phyloP scores from a whole-genome alignment of 2,329 filamentous ascomycete species.

The Pseudogymnoascus sp. region DNA sequence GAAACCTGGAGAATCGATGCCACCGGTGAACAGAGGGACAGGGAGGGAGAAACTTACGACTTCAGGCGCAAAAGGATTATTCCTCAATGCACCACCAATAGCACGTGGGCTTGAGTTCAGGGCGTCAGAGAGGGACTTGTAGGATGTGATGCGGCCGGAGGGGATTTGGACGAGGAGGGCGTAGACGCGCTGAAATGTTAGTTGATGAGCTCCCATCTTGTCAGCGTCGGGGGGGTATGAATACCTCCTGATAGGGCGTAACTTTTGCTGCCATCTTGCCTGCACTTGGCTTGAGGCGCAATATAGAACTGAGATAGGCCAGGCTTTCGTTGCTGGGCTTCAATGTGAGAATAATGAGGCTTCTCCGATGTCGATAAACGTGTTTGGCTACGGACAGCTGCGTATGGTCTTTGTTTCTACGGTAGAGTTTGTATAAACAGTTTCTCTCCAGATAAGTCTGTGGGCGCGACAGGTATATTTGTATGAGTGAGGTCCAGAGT shows the following conservation, averaged over 20 bases:
- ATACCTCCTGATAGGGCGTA: slow-evolving; percentile 3
- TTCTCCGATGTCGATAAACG: neutral
- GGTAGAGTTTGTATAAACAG: neutral
- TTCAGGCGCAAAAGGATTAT: slow-evolving; percentile 56
- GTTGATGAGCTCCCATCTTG: neutral
- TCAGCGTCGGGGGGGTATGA: neutral
- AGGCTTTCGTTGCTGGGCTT: neutral
- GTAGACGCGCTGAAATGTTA: slow-evolving; percentile 38
- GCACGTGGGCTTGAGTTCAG: slow-evolving; percentile 54
- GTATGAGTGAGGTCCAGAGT: neutral
- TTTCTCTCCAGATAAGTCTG: neutral
- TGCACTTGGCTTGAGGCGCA: neutral
- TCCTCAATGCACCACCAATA: slow-evolving; percentile 52
- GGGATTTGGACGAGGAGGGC: slow-evolving; percentile 54
- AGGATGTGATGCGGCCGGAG: slow-evolving; percentile 50
- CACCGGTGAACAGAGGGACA: neutral
- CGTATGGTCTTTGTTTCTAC: neutral
- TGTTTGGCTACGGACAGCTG: neutral
- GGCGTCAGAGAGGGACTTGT: slow-evolving; percentile 49
- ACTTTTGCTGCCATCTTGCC: neutral
- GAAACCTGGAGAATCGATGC: neutral
- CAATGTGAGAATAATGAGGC: neutral
- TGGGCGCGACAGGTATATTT: neutral
- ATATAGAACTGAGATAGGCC: neutral
- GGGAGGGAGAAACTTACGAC: slow-evolving; percentile 35